Evolutionary conservation across 1,139 yeast genomes (phyloP), one percentile per base, ranked within the genome.

Genomic region (Kurtzmaniella quercitrusa): DNA sequence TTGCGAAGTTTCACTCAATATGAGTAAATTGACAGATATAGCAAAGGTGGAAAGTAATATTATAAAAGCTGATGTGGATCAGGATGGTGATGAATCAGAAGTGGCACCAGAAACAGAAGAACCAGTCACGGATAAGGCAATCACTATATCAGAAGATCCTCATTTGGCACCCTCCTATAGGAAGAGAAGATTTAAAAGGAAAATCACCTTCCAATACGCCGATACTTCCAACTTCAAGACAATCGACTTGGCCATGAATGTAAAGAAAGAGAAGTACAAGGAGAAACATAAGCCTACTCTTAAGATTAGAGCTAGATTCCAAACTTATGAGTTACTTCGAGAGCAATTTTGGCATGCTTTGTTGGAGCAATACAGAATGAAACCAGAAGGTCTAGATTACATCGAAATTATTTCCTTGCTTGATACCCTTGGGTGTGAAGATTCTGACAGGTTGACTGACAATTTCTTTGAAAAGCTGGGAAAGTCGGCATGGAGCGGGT

Each of bases 261-360:
- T 76, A 33, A 61, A 70, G 34, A 48, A 55, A 37, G 51, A 54
- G 32, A 66, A 66, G 44, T 65, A 60, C 42, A 59, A 57, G n/a
- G 66, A 61, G 1, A 65, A 66, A 41, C 71, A 74, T 47, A 50
- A 58, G 2, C 93, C 96, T 0, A 67, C 65, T 18, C 56, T 88
- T 45, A 76, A 75, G 41, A 60, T 88, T 11, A 67, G 82, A 35
- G 84, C 83, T 7, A 71, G 85, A 44, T 88, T 82, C 55, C 78
- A 84, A 47, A 80, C 93, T 0, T 88, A 88, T 56, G 72, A 71
- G 0, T 74, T 70, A 2, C 66, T 89, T 44, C 71, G 93, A 46
- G 77, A 76, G 49, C 80, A 81, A 43, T 78, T 89, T 51, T 88
- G 96, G 95, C 63, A 71, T 32, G 71, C 79, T 5, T 66, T 88